A percentile compares a stretch with the other conserved stretches of the same genome.
Evolutionary conservation across 2,329 filamentous ascomycete species (phyloP).

Genomic region (Purpureocillium takamizusanense): DNA sequence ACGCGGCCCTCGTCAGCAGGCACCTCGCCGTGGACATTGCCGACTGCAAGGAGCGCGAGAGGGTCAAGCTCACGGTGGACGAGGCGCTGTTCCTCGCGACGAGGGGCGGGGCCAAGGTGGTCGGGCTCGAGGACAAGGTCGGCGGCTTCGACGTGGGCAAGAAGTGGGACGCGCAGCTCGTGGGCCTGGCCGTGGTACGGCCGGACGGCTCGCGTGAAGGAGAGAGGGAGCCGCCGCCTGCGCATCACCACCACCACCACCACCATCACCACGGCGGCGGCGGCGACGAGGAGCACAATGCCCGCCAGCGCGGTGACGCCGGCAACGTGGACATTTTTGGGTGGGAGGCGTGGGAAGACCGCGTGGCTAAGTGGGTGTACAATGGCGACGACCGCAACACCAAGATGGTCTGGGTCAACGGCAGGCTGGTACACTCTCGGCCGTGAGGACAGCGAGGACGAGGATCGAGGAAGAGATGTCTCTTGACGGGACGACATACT

Average conservation of each 20-base stretch:
- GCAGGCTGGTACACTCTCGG: constrained; percentile 65
- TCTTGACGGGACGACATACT: too few species aligned
- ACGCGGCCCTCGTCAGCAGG: constrained; percentile 70
- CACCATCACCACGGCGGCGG: too few species aligned
- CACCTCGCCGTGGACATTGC: constrained; percentile 50
- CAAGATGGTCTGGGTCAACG: constrained; percentile 79
- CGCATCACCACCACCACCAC: too few species aligned
- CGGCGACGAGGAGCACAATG: too few species aligned
- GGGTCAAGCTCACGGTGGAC: constrained; percentile 66
- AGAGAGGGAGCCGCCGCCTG: constrained; percentile 6
- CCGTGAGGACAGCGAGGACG: not conserved
- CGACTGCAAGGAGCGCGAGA: constrained; percentile 28
- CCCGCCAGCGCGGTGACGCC: constrained; percentile 26
- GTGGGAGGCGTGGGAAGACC: constrained; percentile 81
- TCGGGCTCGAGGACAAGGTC: constrained; percentile 62
- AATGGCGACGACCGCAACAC: constrained; percentile 91
- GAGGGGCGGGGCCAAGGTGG: constrained; percentile 72
- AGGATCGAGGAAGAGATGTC: too few species aligned
- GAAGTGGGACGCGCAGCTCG: constrained; percentile 84
- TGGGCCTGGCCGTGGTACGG: constrained; percentile 49
- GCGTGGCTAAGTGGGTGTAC: constrained; percentile 89
- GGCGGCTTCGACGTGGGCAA: constrained; percentile 80
- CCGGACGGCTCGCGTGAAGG: constrained; percentile 18
- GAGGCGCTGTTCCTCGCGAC: constrained; percentile 85
- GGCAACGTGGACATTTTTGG: constrained; percentile 83